phyloP scores from a whole-genome alignment of 108 stramenopile species.

The Epithemia pelagica region DNA sequence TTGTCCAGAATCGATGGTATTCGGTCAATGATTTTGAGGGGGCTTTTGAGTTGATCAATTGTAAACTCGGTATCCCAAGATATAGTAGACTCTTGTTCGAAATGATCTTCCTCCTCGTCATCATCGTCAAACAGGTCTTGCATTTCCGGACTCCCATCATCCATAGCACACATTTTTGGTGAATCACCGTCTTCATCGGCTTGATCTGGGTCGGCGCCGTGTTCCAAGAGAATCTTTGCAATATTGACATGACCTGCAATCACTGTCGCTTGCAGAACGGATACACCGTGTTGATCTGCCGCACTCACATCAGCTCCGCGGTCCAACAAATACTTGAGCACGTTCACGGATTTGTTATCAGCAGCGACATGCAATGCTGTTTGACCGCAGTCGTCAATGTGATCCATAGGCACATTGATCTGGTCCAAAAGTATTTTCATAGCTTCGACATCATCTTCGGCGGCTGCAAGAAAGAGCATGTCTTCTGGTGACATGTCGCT shows the following conservation, averaged over 20 bases:
- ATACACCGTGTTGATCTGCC: slow-evolving; percentile 65
- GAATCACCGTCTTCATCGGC: slow-evolving; percentile 76
- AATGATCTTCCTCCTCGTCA: neutral
- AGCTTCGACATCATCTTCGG: slow-evolving; percentile 22
- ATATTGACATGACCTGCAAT: slow-evolving; percentile 61
- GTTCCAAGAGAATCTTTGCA: slow-evolving; percentile 42
- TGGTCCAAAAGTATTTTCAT: slow-evolving; percentile 17
- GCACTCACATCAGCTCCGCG: slow-evolving; percentile 67
- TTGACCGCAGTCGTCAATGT: slow-evolving; percentile 55
- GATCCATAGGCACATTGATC: slow-evolving; percentile 29
- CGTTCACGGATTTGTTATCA: slow-evolving; percentile 60
- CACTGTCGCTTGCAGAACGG: slow-evolving; percentile 67
- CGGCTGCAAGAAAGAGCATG: slow-evolving; percentile 42
- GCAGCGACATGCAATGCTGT: slow-evolving; percentile 76
- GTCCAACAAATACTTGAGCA: slow-evolving; percentile 43
- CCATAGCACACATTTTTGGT: slow-evolving; percentile 49
- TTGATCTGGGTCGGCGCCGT: slow-evolving; percentile 72
- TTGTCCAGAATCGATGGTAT: neutral
- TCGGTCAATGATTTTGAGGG: neutral
- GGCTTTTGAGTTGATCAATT: neutral
- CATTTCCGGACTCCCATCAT: slow-evolving; percentile 47
- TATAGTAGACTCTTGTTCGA: neutral
- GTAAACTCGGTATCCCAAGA: neutral
- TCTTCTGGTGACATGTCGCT: slow-evolving; percentile 3
- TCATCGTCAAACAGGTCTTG: slow-evolving; percentile 31